Evolutionary conservation across 2,329 filamentous ascomycete genomes (phyloP), one percentile per base, ranked within the genome.

Genomic region (Aspergillus hortae): DNA sequence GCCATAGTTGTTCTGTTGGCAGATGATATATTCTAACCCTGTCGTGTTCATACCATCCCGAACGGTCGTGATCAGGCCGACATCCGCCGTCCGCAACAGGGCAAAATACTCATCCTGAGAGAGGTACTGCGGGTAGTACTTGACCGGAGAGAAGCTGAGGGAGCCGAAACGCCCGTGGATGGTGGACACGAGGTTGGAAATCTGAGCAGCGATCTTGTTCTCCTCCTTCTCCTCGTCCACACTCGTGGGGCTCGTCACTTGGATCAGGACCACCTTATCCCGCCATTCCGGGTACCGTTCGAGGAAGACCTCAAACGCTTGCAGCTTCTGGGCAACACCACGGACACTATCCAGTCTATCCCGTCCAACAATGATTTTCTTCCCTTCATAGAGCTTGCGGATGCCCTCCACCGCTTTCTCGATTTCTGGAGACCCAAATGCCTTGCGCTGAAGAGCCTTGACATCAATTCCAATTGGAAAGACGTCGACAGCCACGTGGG

Each of bases 41-140:
- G 92, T 96, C 0, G 92, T 96, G 76, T 96, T 97, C 92, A 97
- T 96, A 53, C 92, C 92, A 69, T 97, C 94, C 54, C 92, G 85
- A 19, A 97, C 92, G 61, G 90, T 96, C 6, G 94, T 96, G 71
- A 97, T 96, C 46, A 97, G 79, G 4, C 91, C 92, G 59, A 96
- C 89, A 68, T 97, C 91, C 32, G 89, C 92, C 2, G 90, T 85
- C 21, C 92, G 86, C 48, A 97, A 81, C n/a, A 97, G 82, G 4
- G 92, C 92, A 71, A 96, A 95, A 71, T 97, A 97, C 73, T 97
- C 92, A 62, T 91, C 88, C 59, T 87, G 88, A 44, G 85, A 87
- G 43, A 97, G 81, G 68, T 96, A 96, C 69, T 96, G 92, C 6
- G 92, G 90, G 71, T 94, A 96, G 72, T 97, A 91, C 69, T 95